These are phyloP conservation scores for Eutrema yunnanense DNA, from an alignment of 345 rosid species.

Conservation along the genomic window DNA sequence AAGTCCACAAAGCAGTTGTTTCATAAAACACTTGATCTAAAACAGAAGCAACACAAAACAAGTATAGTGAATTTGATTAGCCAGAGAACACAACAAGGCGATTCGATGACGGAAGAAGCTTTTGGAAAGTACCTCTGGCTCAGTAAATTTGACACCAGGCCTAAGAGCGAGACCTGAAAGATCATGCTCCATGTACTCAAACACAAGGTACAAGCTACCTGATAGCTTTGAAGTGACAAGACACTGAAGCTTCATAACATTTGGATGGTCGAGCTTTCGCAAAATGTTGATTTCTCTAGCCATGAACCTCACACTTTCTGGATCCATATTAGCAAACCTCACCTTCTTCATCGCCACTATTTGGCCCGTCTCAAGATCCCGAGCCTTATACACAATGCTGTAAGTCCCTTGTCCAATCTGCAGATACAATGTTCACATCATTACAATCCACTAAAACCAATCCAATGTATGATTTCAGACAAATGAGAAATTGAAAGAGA, in stretches of 20 bases:
- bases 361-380: slow-evolving; percentile 64
- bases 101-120: neutral
- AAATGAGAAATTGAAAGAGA: neutral
- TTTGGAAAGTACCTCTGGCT: slow-evolving; percentile 49
- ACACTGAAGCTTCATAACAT: slow-evolving; percentile 79
- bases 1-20: slow-evolving; percentile 72
- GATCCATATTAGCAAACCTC: slow-evolving; percentile 79
- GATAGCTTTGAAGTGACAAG: slow-evolving; percentile 79
- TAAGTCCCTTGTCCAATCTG: slow-evolving; percentile 99
- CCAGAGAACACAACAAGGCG: neutral
- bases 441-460: neutral
- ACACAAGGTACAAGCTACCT: slow-evolving; percentile 70
- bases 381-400: slow-evolving; percentile 73
- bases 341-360: slow-evolving; percentile 94
- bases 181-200: slow-evolving; percentile 96
- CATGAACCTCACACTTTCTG: slow-evolving; percentile 89
- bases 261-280: slow-evolving; percentile 81
- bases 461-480: neutral
- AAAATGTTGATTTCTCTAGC: slow-evolving; percentile 83
- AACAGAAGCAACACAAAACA: neutral
- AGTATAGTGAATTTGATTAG: neutral
- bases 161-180: slow-evolving; percentile 76
- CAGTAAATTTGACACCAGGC: slow-evolving; percentile 73
- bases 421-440: slow-evolving; percentile 13
- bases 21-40: slow-evolving; percentile 78